A percentile compares a stretch with the other conserved stretches of the same genome.
Conservation (phyloP, 495 filamentous ascomycete genomes). For the Neurospora sublineolata region DNA sequence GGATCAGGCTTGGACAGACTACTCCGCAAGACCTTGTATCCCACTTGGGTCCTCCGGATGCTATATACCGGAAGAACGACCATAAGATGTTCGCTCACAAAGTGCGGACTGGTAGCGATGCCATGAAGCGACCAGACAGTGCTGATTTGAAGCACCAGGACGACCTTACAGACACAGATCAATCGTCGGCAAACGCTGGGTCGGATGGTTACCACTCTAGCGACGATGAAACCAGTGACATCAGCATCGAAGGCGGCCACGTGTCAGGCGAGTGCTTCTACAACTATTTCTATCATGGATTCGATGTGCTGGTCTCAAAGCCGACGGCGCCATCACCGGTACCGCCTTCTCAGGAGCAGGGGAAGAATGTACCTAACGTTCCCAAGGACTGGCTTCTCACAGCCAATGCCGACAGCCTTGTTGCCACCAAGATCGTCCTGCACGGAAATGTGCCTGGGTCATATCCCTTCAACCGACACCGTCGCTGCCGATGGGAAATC, state of each 20-base stretch:
- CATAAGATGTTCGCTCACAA: constrained; percentile 83
- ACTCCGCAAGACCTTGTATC: constrained; percentile 81
- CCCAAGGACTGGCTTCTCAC: constrained; percentile 28
- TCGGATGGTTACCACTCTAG: constrained; percentile 55
- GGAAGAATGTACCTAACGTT: constrained; percentile 2
- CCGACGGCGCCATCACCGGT: constrained; percentile 49
- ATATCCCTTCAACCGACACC: constrained; percentile 91
- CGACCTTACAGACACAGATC: constrained; percentile 68
- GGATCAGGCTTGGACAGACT: constrained; percentile 65
- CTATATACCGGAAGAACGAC: constrained; percentile 88
- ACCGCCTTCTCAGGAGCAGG: constrained; percentile 45
- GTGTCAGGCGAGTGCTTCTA: constrained; percentile 73
- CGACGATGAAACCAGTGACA: constrained; percentile 49
- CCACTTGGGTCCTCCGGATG: constrained; percentile 88
- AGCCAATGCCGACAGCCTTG: constrained; percentile 45
- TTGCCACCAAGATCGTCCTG: constrained; percentile 80
- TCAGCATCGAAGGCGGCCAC: constrained; percentile 37
- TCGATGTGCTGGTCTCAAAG: constrained; percentile 84
- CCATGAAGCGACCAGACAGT: constrained; percentile 35
- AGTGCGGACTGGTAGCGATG: constrained; percentile 36
- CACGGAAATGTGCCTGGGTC: constrained; percentile 93
- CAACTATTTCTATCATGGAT: constrained; percentile 91
- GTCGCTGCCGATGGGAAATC: constrained; percentile 80
- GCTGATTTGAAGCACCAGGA: constrained; percentile 40
- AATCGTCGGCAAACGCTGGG: constrained; percentile 63